Evolutionary conservation across 2,329 filamentous ascomycete species (phyloP), one percentile per base, ranked within the genome.

Genomic region (Sclerotinia minor): DNA sequence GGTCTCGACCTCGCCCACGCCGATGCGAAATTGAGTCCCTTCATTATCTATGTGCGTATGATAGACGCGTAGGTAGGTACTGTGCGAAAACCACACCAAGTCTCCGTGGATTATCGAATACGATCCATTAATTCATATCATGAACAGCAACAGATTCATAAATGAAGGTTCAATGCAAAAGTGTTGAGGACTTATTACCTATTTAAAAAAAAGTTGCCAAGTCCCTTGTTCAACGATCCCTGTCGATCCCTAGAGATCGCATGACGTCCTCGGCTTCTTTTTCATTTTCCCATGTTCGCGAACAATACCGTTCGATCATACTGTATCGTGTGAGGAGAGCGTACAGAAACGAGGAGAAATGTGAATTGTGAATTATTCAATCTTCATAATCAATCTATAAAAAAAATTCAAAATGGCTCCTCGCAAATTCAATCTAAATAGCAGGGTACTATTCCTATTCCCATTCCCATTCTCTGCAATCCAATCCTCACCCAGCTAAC

Each of bases 391-490:
- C 38, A 24, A 38, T n/a, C 19, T 24, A 47, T 6, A 38, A 21
- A 57, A 57, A 13, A n/a, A 57, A 35, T 45, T 45, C 24, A 38
- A 24, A 19, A 65, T 65, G 64, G 17, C 73, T 72, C 67, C 73
- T 61, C 71, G 70, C 44, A 76, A 75, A 69, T 75, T 69, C 65
- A 77, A 75, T 54, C 26, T 76, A 69, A 75, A 75, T 67, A 70
- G 69, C n/a, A 70, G 65, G 65, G 73, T 73, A 70, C 24, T 21
- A 35, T 35, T n/a, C 26, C 41, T 49, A 17, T 21, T 58, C 17
- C 21, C 11, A 47, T 35, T n/a, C 44, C 41, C 38, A 6, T 21
- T 49, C 17, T 68, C 38, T n/a, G 5, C 53, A 35, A 7, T 35
- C 53, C 52, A 11, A 32, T 24, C 35, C 21, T 45, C 15, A 52